These are phyloP conservation scores for Exophiala sideris DNA, from an alignment of 2,329 filamentous ascomycete genomes.

Conservation along the genomic window DNA sequence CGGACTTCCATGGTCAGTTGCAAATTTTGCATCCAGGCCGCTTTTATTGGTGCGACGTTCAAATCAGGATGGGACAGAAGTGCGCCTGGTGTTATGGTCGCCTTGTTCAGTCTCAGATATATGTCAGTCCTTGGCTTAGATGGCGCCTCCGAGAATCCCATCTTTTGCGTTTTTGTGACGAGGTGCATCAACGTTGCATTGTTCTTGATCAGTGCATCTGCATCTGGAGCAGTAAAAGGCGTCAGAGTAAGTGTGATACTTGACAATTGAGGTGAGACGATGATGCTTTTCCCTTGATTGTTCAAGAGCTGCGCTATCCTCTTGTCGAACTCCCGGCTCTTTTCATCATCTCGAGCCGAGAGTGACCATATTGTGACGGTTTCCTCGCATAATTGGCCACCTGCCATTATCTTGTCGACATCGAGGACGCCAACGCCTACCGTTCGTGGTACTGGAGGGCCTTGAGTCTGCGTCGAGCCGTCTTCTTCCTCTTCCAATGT, in stretches of 20 bases:
- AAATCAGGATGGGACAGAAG: slow-evolving; percentile 68
- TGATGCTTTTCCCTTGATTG: slow-evolving; percentile 69
- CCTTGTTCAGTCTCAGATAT: slow-evolving; percentile 80
- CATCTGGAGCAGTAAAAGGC: slow-evolving; percentile 72
- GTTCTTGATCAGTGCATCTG: slow-evolving; percentile 74
- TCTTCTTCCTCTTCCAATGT: slow-evolving; percentile 24
- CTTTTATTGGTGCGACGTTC: slow-evolving; percentile 71
- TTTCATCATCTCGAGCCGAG: slow-evolving; percentile 53
- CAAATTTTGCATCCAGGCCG: slow-evolving; percentile 67
- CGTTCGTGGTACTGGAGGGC: slow-evolving; percentile 25
- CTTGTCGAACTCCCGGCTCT: slow-evolving; percentile 30
- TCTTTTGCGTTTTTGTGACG: slow-evolving; percentile 76
- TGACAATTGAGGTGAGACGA: slow-evolving; percentile 69
- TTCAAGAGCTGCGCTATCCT: slow-evolving; percentile 66
- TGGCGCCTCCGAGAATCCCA: slow-evolving; percentile 90
- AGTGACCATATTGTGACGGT: slow-evolving; percentile 67
- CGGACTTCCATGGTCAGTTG: slow-evolving; percentile 89
- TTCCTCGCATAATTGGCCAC: slow-evolving; percentile 69
- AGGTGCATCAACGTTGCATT: slow-evolving; percentile 85
- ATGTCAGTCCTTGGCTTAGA: slow-evolving; percentile 89
- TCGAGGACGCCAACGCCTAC: slow-evolving; percentile 75
- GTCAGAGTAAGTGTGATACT: slow-evolving; percentile 75
- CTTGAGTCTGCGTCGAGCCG: slow-evolving; percentile 12
- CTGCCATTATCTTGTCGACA: slow-evolving; percentile 70
- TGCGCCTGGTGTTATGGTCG: slow-evolving; percentile 67